A percentile compares a stretch with the other conserved stretches of the same genome.
Conservation (phyloP, 352 stramenopile species). For the Elongisporangium undulatum region DNA sequence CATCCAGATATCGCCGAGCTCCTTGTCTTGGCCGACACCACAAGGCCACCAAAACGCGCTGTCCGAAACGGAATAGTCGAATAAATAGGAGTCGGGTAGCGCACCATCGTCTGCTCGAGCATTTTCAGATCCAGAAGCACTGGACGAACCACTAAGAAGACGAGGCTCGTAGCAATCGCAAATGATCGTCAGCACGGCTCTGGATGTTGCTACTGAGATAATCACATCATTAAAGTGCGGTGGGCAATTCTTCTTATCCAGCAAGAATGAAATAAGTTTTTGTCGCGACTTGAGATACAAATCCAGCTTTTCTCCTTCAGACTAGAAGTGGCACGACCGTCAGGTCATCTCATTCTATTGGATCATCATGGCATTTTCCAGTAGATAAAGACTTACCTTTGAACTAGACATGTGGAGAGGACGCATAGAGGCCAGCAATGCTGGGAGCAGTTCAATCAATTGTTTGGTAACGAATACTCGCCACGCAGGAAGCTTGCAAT, state of each 20-base stretch:
- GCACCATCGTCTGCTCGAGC: conserved; percentile 49
- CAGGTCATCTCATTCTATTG: conserved; percentile 1
- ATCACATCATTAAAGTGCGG: conserved; percentile 49
- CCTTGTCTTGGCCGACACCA: conserved; percentile 13
- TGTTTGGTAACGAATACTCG: conserved; percentile 78
- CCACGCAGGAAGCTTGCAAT: conserved; percentile 60
- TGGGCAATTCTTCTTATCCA: conserved; percentile 37
- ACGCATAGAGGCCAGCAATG: conserved; percentile 62
- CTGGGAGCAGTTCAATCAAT: conserved; percentile 67
- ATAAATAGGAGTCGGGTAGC: conserved; percentile 59
- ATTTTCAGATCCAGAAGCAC: neutral
- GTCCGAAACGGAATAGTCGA: conserved; percentile 72
- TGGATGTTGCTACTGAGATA: conserved; percentile 39
- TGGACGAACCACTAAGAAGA: conserved; percentile 6
- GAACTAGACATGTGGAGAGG: conserved; percentile 46
- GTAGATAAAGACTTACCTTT: no score
- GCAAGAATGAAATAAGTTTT: conserved; percentile 53
- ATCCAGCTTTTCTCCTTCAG: conserved; percentile 36
- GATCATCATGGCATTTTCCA: no score
- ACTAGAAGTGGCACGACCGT: conserved; percentile 18
- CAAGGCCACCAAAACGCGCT: conserved; percentile 84
- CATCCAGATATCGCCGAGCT: conserved; percentile 47
- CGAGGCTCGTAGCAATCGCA: conserved; percentile 74
- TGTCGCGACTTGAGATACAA: conserved; percentile 60
- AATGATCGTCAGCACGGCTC: conserved; percentile 68